Base-by-base conservation (phyloP, 1,139 yeast genomes). In the Nakaseomyces delphensis region DNA sequence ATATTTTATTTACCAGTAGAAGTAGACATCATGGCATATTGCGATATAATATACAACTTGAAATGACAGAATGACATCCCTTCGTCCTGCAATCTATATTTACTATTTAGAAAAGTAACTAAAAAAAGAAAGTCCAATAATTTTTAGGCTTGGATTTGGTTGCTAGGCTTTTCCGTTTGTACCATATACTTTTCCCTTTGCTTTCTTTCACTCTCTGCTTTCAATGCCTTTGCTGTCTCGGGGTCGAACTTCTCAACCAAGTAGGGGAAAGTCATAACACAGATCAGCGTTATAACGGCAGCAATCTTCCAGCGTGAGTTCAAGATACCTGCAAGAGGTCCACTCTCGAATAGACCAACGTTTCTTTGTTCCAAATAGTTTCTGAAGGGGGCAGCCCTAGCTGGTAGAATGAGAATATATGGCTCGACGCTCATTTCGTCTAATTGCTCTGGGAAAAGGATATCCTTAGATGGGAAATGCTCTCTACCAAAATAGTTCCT, bases 221-320 rank as follows among this genome's bases (percentile, higher is more conserved):
- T 59, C 44, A 66, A 51, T 11, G 56, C 50, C 40, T 56, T 50
- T 3, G 66, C 65, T 9, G 65, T 60, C 36, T 64, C 69, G 28
- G 70, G 69, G 45, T 67, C 70, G 27, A 67, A 45, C 42, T 58
- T 63, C 47, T 64, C 69, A 19, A 66, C 38, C 1, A 66, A 21
- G 35, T 55, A 47, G 13, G 71, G 70, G 45, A 60, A 56, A 2
- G 52, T 39, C 20, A 59, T 42, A 14, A 60, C 39, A 16, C 55
- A 44, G 1, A 66, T 18, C 3, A 51, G 47, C 2, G 65, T 45
- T 1, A 63, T 43, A 5, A 53, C 57, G 21, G 57, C 60, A 3
- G 59, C 61, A 15, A 64, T 45, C 45, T 66, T 67, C 58, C 66
- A 56, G 36, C 65, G 67, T 23, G 65, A 63, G 37, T 59, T 56